Base-by-base conservation (phyloP, 805 yeast genomes). In the Lachancea mirantina region DNA sequence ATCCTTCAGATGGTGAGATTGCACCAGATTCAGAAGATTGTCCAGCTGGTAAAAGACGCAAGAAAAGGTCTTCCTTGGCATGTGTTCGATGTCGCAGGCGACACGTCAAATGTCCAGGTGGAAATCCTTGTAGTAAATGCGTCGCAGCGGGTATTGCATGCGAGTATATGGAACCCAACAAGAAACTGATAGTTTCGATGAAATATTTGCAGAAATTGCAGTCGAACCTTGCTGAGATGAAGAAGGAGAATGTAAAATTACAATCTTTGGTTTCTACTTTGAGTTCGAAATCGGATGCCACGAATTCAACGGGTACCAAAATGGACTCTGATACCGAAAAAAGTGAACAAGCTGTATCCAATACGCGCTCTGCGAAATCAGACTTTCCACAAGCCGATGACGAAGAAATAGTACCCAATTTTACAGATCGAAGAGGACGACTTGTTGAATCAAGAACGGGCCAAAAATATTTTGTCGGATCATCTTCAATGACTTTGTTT, bases 401-500 rank as follows among this genome's bases (percentile, higher is more conserved):
- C 14, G 63, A 55, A 32, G 84, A 78, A 43, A 74, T 78, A 6
- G 76, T 78, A 4, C 78, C 81, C 2, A 84, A 84, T 6, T 76
- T 81, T 34, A 65, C 81, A 15, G 84, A 78, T 44, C 74, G 76
- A 42, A 74, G 77, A 45, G 85, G 89, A 2, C 67, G 84, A 32
- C 59, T 82, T 25, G 75, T 82, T 2, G 79, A 78, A 44, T 78
- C 87, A 0, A 65, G 84, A 41, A 78, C 85, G 1, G 89, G 89
- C 4, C 84, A 79, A 45, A 69, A 74, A 36, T 70, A 80, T 23
- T 82, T 80, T 48, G 83, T 80, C 22, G 94, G 94, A 0, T 77
- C 87, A 1, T 79, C 88, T 0, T 80, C 89, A 1, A 81, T 82
- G 88, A 81, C 92, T 0, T 55, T 81, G 11, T 82, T 82, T 53